Evolutionary conservation across 192 early-diverging fungal species (phyloP).

Genomic region (Funneliformis mosseae): DNA sequence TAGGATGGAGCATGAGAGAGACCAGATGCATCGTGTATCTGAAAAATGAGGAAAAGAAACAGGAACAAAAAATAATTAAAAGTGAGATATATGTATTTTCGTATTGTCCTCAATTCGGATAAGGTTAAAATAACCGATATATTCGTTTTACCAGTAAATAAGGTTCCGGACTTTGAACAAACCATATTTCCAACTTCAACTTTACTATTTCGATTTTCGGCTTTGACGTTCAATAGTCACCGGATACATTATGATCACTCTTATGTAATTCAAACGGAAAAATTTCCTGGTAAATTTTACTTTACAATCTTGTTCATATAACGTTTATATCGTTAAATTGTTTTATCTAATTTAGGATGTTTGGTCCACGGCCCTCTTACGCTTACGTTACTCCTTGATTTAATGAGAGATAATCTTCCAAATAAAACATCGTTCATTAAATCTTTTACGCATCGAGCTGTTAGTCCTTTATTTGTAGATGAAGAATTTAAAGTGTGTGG

Average conservation of each 20-base stretch:
- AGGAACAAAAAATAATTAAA: slow-evolving; percentile 40
- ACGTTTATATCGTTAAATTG: neutral
- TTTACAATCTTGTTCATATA: neutral
- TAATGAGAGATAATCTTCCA: slow-evolving; percentile 55
- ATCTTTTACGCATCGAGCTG: slow-evolving; percentile 70
- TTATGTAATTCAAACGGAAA: slow-evolving; percentile 69
- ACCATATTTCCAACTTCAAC: slow-evolving; percentile 65
- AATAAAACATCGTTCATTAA: slow-evolving; percentile 43
- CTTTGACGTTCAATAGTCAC: slow-evolving; percentile 89
- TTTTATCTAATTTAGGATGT: slow-evolving; percentile 43
- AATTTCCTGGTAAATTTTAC: slow-evolving; percentile 56
- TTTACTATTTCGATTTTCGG: slow-evolving; percentile 84
- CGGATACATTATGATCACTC: slow-evolving; percentile 83
- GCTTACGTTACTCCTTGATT: slow-evolving; percentile 71
- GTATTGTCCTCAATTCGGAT: neutral
- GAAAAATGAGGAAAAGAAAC: slow-evolving; percentile 36
- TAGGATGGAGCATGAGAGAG: slow-evolving; percentile 66
- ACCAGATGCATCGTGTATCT: slow-evolving; percentile 71
- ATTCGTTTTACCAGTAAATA: slow-evolving; percentile 39
- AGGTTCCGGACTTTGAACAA: slow-evolving; percentile 62
- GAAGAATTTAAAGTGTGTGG: slow-evolving; percentile 59
- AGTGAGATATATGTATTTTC: slow-evolving; percentile 26
- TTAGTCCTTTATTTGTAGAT: slow-evolving; percentile 67
- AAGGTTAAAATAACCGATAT: neutral
- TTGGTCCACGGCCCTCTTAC: slow-evolving; percentile 84